Evolutionary conservation across 148 eudicot species (phyloP), one percentile per base, ranked within the genome.

Genomic region (Arctostaphylos glauca): DNA sequence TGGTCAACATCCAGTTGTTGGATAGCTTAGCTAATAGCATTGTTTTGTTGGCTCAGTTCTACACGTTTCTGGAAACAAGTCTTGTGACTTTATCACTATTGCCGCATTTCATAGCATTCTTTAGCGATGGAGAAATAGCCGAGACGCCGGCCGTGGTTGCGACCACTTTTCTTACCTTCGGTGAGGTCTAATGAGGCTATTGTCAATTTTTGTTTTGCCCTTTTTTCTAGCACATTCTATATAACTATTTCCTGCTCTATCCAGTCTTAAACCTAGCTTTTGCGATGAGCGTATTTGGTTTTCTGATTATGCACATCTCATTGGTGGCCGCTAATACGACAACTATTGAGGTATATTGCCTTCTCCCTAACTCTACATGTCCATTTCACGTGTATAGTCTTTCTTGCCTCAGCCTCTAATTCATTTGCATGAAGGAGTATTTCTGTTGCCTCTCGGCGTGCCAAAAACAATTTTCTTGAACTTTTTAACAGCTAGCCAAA

Each of bases 81-180:
- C 86, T 97, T 60, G 99, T 92, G 80, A 88, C 95, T 23, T 71
- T 97, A 79, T 89, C 97, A 44, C 86, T 97, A 80, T 82, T 97
- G 82, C 97, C 96, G 5, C 91, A 92, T 77, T 94, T 97, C 87
- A 89, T 97, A 83, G 91, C 91, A 84, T 97, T 97, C 92, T 97
- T 97, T 80, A 89, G 90, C 77, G 99, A 97, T 48, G 99, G 88
- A 58, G 99, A 97, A 86, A 92, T 97, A 88, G 91, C 94, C 83
- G 99, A 92, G 68, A 80, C 97, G 16, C 97, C 99, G 21, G 91
- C 96, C 88, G 88, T 90, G 79, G 90, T 97, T 81, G 99, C 97
- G 8, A 91, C 98, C 55, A 97, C 99, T 88, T 97, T 97, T 87
- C 95, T 97, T 83, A 90, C 99, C 43, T 97, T 97, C 90, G 99